Evolutionary conservation across 1,284 basidiomycete species (phyloP).

Genomic region (Cryptococcus depauperatus): DNA sequence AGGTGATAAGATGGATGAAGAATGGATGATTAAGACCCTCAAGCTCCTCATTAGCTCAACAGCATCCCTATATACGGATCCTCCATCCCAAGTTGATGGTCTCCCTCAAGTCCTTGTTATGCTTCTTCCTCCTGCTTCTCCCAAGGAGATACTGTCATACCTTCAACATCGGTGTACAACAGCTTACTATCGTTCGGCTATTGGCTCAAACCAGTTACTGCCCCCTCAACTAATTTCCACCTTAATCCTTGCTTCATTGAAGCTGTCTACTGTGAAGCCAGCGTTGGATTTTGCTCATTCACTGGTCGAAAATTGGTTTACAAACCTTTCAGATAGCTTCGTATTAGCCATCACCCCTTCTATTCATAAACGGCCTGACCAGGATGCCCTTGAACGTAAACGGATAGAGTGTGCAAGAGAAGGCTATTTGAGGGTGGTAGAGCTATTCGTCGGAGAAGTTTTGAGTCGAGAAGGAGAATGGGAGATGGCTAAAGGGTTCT

Average conservation of each 20-base stretch:
- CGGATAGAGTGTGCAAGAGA: conserved; percentile 30
- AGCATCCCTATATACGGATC: conserved; percentile 35
- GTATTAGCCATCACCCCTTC: conserved; percentile 21
- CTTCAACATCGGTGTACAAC: conserved; percentile 15
- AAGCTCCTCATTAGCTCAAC: conserved; percentile 35
- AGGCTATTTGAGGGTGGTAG: conserved; percentile 39
- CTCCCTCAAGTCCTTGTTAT: conserved; percentile 11
- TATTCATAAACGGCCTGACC: background rate
- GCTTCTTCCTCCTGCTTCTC: conserved; percentile 26
- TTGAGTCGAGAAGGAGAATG: conserved; percentile 37
- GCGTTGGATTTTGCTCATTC: conserved; percentile 29
- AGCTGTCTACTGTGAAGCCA: conserved; percentile 24
- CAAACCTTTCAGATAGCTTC: conserved; percentile 27
- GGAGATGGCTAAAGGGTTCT: conserved; percentile 40
- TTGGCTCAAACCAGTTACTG: conserved; percentile 11
- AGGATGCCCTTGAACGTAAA: conserved; percentile 15
- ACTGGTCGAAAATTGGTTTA: conserved; percentile 33
- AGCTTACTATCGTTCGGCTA: conserved; percentile 8
- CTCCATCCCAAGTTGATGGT: conserved; percentile 12
- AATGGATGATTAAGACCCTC: conserved; percentile 37
- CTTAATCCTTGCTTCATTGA: conserved; percentile 35
- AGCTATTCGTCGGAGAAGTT: conserved; percentile 41
- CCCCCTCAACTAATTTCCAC: conserved; percentile 35
- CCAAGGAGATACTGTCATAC: conserved; percentile 21
- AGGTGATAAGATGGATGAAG: conserved; percentile 7